Base-by-base conservation (phyloP, 768 basidiomycete species). In the Phylloporus rhodoxanthus region DNA sequence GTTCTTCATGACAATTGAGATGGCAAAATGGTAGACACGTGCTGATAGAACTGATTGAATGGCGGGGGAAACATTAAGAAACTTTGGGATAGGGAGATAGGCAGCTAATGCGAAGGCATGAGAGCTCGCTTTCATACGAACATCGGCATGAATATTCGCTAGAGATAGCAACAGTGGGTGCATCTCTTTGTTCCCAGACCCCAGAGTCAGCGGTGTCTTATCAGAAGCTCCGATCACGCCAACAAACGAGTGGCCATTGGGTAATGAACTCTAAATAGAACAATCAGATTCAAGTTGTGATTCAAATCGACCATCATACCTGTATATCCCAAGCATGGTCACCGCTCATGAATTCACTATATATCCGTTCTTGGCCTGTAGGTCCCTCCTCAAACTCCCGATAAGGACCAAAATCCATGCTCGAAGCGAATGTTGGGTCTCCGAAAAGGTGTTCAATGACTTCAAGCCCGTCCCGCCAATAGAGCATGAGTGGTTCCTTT, bases 201-300 rank as follows among this genome's bases (percentile, higher is more conserved):
- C 58, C 4, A 59, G 51, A 0, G 65, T 65, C 13, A 72, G 55
- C 34, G 60, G 61, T 7, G 68, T 70, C 40, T 72, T 72, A 42
- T 72, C 66, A 0, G 65, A 67, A 10, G 64, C 63, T 1, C 55
- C 45, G n/a, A 71, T 57, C 0, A 61, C 48, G 3, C 69, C 65
- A 3, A 70, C 47, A 33, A 72, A 48, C 0, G 65, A 66, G 2
- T 59, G 54, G 2, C 65, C 65, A 1, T 33, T 3, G 5, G 58
- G 63, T 37, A 54, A 25, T 4, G 11, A 7, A 28, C 29, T 36
- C 48, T 54, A 29, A 28, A 21, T 8, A 19, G 45, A 15, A 42
- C 7, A 17, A 42, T 52, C 26, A 19, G 5, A 43, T 15, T 14
- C n/a, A 30, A 11, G 32, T 11, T 30, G 29, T 30, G 32, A 14